A percentile compares a stretch with the other conserved stretches of the same genome.
Evolutionary conservation across 768 basidiomycete species (phyloP).

Genomic region (Hypholoma fasciculare): DNA sequence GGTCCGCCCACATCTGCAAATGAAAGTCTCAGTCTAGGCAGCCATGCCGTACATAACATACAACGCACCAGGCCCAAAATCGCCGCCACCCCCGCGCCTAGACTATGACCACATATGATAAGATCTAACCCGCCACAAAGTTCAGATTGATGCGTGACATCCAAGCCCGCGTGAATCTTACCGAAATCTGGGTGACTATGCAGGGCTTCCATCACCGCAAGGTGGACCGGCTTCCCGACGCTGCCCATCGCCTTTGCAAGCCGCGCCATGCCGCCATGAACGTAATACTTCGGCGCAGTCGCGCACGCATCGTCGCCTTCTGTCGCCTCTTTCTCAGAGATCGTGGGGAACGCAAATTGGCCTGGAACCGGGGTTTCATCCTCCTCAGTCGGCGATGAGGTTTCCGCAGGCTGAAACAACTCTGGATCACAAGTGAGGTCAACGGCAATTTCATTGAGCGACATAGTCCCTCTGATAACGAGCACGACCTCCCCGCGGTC

Average conservation of each 20-base stretch:
- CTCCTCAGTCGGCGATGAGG: slow-evolving; percentile 24
- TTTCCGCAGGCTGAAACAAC: slow-evolving; percentile 57
- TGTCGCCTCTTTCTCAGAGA: slow-evolving; percentile 19
- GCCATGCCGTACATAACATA: neutral
- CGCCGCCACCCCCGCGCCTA: slow-evolving; percentile 81
- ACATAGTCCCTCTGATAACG: slow-evolving; percentile 82
- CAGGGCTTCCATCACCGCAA: slow-evolving; percentile 71
- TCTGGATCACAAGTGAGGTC: slow-evolving; percentile 82
- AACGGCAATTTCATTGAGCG: slow-evolving; percentile 82
- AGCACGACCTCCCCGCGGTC: slow-evolving; percentile 72
- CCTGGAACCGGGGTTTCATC: slow-evolving; percentile 36
- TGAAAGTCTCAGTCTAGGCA: neutral
- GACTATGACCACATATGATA: slow-evolving; percentile 79
- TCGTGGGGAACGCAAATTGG: slow-evolving; percentile 35
- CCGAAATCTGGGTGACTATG: slow-evolving; percentile 71
- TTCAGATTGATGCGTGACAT: neutral
- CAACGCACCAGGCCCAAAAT: slow-evolving; percentile 63
- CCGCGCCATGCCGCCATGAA: slow-evolving; percentile 79
- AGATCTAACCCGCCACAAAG: slow-evolving; percentile 43
- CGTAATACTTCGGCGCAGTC: slow-evolving; percentile 45
- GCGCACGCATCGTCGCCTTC: slow-evolving; percentile 15
- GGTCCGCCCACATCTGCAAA: slow-evolving; percentile 82
- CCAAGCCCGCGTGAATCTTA: slow-evolving; percentile 21
- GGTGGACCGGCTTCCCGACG: slow-evolving; percentile 73
- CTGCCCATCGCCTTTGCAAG: slow-evolving; percentile 82